Evolutionary conservation across 2,329 filamentous ascomycete genomes (phyloP).

Genomic region (Scytalidium sp.): DNA sequence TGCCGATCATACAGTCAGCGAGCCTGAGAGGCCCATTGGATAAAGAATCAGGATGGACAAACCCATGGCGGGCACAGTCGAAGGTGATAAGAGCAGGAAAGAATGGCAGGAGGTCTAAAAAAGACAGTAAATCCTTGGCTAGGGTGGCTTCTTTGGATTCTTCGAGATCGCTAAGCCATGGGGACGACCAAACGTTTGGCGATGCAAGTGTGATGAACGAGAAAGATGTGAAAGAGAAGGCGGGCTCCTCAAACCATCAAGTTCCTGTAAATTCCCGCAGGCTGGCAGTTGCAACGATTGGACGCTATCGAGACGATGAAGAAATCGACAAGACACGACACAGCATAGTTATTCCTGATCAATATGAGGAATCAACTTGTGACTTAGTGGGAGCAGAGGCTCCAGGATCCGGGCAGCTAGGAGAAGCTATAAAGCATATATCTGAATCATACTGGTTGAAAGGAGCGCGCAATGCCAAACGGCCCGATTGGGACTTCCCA

Average conservation of each 20-base stretch:
- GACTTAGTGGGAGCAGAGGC: neutral
- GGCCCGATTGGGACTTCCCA: slow-evolving; percentile 23
- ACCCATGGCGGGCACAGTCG: slow-evolving; percentile 45
- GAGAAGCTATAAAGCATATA: slow-evolving; percentile 13
- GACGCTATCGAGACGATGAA: no score
- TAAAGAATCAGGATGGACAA: slow-evolving; percentile 44
- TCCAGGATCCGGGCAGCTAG: neutral
- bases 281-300: no score
- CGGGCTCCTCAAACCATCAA: no score
- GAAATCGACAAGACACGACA: no score
- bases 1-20: slow-evolving; percentile 58
- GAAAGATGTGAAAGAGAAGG: no score
- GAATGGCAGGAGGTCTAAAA: neutral
- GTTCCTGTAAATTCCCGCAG: no score
- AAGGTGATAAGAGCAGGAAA: neutral
- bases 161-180: neutral
- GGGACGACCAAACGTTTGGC: neutral
- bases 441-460: slow-evolving; percentile 25
- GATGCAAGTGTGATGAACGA: no score
- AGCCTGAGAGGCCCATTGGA: slow-evolving; percentile 61
- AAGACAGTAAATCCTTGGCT: neutral
- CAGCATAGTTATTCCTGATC: neutral
- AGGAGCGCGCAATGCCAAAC: slow-evolving; percentile 25
- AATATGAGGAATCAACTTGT: neutral
- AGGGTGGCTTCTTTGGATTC: neutral